Percentiles rank a stretch among this genome's conserved stretches.
These are phyloP conservation scores for Tricholoma furcatifolium DNA, from an alignment of 768 basidiomycete genomes.

Conservation along the genomic window DNA sequence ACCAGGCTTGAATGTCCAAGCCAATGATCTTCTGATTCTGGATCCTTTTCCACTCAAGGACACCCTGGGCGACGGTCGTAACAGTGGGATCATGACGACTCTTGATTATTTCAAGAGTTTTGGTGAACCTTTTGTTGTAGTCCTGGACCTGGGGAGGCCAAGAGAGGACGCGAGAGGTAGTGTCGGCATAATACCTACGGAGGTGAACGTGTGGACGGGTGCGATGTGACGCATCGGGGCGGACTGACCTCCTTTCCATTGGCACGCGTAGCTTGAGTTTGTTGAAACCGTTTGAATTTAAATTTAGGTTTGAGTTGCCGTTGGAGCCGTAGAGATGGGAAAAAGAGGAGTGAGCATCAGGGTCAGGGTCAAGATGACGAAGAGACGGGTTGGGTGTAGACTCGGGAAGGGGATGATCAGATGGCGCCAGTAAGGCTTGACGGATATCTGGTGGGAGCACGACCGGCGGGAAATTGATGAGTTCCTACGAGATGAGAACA, in stretches of 20 bases:
- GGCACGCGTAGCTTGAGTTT: constrained; percentile 75
- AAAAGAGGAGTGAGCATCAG: constrained; percentile 1
- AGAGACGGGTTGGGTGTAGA: constrained; percentile 80
- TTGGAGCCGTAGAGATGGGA: constrained; percentile 5
- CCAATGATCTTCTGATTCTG: constrained; percentile 72
- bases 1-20: constrained; percentile 89
- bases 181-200: constrained; percentile 82
- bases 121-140: constrained; percentile 91
- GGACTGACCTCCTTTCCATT: constrained; percentile 72
- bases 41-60: constrained; percentile 90
- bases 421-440: constrained; percentile 54
- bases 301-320: constrained; percentile 25
- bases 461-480: constrained; percentile 84
- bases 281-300: constrained; percentile 34
- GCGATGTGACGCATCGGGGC: constrained; percentile 1
- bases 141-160: constrained; percentile 95
- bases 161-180: constrained; percentile 49
- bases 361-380: constrained; percentile 36
- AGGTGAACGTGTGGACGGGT: constrained; percentile 3
- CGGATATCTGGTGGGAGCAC: constrained; percentile 65
- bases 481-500: constrained; percentile 55
- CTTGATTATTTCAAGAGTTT: constrained; percentile 85
- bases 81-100: constrained; percentile 95
- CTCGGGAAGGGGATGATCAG: constrained; percentile 58
- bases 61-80: constrained; percentile 94